Conservation (phyloP, 2,329 filamentous ascomycete genomes). For the Huntiella abstrusa region DNA sequence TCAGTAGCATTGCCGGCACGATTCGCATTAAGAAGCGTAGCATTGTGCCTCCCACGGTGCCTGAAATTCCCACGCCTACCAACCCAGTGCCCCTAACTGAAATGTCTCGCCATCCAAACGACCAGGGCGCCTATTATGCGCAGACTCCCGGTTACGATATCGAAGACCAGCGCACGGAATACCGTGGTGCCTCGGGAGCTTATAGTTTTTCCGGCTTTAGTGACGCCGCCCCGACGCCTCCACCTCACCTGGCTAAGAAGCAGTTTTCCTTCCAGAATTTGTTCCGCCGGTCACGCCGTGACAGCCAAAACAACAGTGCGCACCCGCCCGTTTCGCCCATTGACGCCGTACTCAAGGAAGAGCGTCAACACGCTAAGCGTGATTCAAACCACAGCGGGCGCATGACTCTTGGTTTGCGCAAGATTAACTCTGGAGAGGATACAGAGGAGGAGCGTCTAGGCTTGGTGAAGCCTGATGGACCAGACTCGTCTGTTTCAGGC, state of each 20-base stretch:
- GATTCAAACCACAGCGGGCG: constrained; percentile 4
- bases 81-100: constrained; percentile 44
- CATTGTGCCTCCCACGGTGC: constrained; percentile 19
- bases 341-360: constrained; percentile 13
- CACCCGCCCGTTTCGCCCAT: constrained; percentile 23
- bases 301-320: not conserved
- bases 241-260: constrained; percentile 43
- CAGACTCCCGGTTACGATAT: constrained; percentile 28
- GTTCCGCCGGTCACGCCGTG: constrained; percentile 28
- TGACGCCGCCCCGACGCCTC: constrained; percentile 26
- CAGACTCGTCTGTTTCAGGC: constrained; percentile 1
- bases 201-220: constrained; percentile 20
- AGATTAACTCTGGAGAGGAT: constrained; percentile 23
- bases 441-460: constrained; percentile 73
- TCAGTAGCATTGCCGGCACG: constrained; percentile 38
- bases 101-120: constrained; percentile 30
- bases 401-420: constrained; percentile 3
- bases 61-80: constrained; percentile 33
- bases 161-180: constrained; percentile 23
- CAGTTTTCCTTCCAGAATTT: constrained; percentile 90
- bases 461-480: constrained; percentile 53
- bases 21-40: constrained; percentile 21
- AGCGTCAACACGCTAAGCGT: not conserved
- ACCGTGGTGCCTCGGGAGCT: constrained; percentile 27
- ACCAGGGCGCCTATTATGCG: constrained; percentile 21